Evolutionary conservation across 2,329 filamentous ascomycete genomes (phyloP), one percentile per base, ranked within the genome.

Genomic region (Hortaea werneckii): DNA sequence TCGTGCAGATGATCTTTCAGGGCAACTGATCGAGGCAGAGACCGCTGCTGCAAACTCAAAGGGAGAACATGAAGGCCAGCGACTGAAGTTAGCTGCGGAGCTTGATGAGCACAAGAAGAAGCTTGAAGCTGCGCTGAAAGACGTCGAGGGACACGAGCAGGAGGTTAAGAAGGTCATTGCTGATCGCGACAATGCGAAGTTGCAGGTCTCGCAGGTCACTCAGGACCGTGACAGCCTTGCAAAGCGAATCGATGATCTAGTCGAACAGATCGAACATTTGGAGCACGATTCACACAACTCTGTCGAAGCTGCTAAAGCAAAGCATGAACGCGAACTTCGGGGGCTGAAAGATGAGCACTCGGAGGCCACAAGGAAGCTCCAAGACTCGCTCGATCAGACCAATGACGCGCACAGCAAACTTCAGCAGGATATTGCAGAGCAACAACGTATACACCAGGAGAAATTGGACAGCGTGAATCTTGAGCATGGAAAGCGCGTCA

Each of bases 11-110:
- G 42, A 42, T 11, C 38, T 50, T 9, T 41, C 48, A 9, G 32
- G 41, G 6, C 41, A 47, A 26, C 34, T 47, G 4, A 40, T 46
- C 26, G 45, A 50, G n/a, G 53, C 55, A 20, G 50, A 56, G 28
- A 32, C 45, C 13, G 43, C 40, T 6, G 29, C 42, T n/a, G 32
- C 44, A 5, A 42, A 45, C 20, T 12, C 42, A 12, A 37, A 44
- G 34, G 37, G 37, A 10, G 45, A 48, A 29, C 42, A 48, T 30
- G 30, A 49, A 20, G 40, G 32, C 37, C 29, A 45, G n/a, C 39
- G 44, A 11, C 12, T 47, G 29, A 37, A 52, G 10, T 45, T 58
- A 12, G n/a, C 20, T 11, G 43, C 13, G 4, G 43, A 54, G 32
- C 26, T 53, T 11, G 47, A 55, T 8, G 35, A 54, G 37, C 44